Evolutionary conservation across 164 flowering plant genomes (phyloP).

Genomic region (Aristolochia contorta): DNA sequence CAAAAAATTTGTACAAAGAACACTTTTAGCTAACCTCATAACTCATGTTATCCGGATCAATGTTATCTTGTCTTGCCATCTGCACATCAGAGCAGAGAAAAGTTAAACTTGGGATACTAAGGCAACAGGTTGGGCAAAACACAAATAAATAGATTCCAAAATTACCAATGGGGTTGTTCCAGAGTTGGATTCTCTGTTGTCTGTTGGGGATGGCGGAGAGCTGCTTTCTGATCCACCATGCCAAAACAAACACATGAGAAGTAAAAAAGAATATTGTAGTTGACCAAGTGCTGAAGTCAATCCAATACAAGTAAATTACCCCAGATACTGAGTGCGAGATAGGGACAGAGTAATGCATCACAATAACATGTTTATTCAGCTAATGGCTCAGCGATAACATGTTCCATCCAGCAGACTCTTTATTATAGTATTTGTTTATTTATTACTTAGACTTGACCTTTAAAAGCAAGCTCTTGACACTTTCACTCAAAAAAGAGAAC

Average conservation of each 20-base stretch:
- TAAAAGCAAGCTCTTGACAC: too few relatives aligned
- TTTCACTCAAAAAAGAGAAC: too few relatives aligned
- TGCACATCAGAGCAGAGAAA: constrained; percentile 9
- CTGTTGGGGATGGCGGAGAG: constrained; percentile 11
- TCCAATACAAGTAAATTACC: not conserved
- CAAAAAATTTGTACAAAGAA: too few relatives aligned
- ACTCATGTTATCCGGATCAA: constrained; percentile 33
- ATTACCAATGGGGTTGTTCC: constrained; percentile 1
- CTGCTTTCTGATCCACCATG: not conserved
- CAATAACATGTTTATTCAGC: too few relatives aligned
- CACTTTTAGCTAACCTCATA: constrained; percentile 21
- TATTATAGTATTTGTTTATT: too few relatives aligned
- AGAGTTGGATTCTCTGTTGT: constrained; percentile 15
- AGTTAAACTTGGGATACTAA: constrained; percentile 1
- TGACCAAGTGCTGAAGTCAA: not conserved
- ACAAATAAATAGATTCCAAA: not conserved
- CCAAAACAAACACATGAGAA: not conserved
- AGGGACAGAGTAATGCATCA: too few relatives aligned
- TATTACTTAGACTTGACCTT: too few relatives aligned
- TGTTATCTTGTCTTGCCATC: constrained; percentile 23
- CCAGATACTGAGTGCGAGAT: too few relatives aligned
- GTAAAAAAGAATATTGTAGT: not conserved
- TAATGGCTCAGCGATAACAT: too few relatives aligned
- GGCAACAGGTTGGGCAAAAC: not conserved
- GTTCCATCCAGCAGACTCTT: too few relatives aligned